These are phyloP conservation scores for Thuidium tamariscinum DNA, from an alignment of 225 moss, liverwort and hornwort genomes.

Conservation along the genomic window DNA sequence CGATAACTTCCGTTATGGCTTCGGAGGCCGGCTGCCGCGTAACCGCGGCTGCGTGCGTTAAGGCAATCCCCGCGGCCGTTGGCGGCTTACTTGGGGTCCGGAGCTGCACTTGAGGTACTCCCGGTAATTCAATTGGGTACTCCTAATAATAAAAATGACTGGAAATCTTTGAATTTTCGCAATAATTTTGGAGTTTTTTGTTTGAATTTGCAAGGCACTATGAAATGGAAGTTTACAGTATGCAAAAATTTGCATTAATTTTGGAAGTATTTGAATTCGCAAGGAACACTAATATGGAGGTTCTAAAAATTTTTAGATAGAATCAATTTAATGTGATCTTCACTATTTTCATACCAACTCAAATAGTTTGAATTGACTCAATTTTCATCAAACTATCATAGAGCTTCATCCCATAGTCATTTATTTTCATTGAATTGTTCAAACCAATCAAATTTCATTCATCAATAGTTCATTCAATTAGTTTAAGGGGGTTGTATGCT, in stretches of 20 bases:
- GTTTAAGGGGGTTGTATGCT: accelerated
- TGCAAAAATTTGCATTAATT: not conserved
- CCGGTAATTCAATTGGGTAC: too few species aligned
- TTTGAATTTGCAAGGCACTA: not conserved
- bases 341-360: not conserved
- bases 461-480: not conserved
- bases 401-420: not conserved
- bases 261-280: not conserved
- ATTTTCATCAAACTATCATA: accelerated
- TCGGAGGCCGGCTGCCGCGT: slow-evolving; percentile 6
- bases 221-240: not conserved
- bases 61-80: not conserved
- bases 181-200: not conserved
- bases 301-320: not conserved
- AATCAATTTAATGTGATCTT: not conserved
- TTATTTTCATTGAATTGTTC: not conserved
- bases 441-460: not conserved
- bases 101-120: not conserved
- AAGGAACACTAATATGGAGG: not conserved
- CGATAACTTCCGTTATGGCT: not conserved
- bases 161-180: not conserved
- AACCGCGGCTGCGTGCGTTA: not conserved
- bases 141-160: not conserved
- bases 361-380: not conserved
- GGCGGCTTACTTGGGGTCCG: not conserved